Conservation (phyloP, 2,329 filamentous ascomycete genomes). For the Venturia carpophila region DNA sequence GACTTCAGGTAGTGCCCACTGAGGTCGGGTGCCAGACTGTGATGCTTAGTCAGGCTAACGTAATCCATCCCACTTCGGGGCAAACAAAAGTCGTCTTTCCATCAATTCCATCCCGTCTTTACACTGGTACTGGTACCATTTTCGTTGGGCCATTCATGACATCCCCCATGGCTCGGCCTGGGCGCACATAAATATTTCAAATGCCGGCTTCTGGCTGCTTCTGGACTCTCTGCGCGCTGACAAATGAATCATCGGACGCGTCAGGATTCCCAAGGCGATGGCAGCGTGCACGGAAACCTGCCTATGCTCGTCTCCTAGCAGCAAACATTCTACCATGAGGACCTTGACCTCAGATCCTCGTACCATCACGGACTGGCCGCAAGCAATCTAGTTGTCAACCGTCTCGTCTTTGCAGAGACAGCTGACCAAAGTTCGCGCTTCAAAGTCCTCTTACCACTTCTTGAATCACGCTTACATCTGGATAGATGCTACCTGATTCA, state of each 20-base stretch:
- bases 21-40: too few species aligned
- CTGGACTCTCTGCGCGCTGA: background rate
- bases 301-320: background rate
- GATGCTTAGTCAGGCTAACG: too few species aligned
- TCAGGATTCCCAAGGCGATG: background rate
- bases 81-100: too few species aligned
- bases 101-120: too few species aligned
- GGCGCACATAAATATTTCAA: background rate
- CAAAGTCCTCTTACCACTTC: background rate
- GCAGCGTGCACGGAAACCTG: background rate
- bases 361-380: background rate
- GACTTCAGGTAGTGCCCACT: too few species aligned
- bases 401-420: background rate
- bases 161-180: background rate
- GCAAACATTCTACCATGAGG: background rate
- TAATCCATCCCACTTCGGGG: too few species aligned
- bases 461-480: background rate
- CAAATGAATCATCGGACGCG: conserved; percentile 1
- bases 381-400: background rate
- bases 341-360: background rate
- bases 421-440: background rate
- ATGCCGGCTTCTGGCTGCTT: background rate
- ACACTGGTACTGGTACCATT: background rate
- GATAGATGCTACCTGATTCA: background rate
- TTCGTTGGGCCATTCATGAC: background rate